A percentile compares a stretch with the other conserved stretches of the same genome.
phyloP scores from a whole-genome alignment of 75 land plant species.

The Picea sitchensis region DNA sequence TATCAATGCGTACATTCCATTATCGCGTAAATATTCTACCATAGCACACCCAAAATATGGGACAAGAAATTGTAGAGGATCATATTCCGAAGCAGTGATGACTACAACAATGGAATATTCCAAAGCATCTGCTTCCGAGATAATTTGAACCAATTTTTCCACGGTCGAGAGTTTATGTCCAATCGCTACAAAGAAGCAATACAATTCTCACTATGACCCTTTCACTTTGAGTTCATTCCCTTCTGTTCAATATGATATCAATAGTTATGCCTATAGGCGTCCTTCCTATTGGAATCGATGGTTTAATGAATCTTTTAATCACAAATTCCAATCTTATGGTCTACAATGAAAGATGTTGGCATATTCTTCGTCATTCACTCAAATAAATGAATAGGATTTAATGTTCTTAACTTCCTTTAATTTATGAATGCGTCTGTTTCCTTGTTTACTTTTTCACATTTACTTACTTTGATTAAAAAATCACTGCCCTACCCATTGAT shows the following conservation, averaged over 20 bases:
- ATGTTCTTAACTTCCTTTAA: too few relatives aligned
- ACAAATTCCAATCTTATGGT: too few relatives aligned
- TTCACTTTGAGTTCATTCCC: not conserved
- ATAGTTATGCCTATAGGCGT: slow-evolving; percentile 24
- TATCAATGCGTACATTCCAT: not conserved
- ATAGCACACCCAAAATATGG: slow-evolving; percentile 22
- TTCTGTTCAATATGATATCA: slow-evolving; percentile 21
- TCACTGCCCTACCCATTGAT: too few relatives aligned
- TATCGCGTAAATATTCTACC: not conserved
- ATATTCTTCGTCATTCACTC: too few relatives aligned
- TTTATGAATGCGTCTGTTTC: too few relatives aligned
- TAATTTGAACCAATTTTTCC: slow-evolving; percentile 18
- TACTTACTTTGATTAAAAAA: too few relatives aligned
- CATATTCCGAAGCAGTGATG: slow-evolving; percentile 13
- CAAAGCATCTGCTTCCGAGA: too few relatives aligned
- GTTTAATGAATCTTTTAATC: too few relatives aligned
- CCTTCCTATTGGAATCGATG: too few relatives aligned
- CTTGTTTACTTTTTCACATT: too few relatives aligned
- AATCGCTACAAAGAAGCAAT: not conserved
- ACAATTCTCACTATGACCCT: not conserved
- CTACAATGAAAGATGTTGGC: too few relatives aligned
- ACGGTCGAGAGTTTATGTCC: slow-evolving; percentile 6
- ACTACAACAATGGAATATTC: slow-evolving; percentile 15
- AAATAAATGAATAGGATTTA: too few relatives aligned
- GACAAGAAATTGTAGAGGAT: slow-evolving; percentile 22